Percentiles rank a stretch among this genome's conserved stretches.
These are phyloP conservation scores for Hymenoscyphus albidus DNA, from an alignment of 2,329 filamentous ascomycete genomes.

Conservation along the genomic window DNA sequence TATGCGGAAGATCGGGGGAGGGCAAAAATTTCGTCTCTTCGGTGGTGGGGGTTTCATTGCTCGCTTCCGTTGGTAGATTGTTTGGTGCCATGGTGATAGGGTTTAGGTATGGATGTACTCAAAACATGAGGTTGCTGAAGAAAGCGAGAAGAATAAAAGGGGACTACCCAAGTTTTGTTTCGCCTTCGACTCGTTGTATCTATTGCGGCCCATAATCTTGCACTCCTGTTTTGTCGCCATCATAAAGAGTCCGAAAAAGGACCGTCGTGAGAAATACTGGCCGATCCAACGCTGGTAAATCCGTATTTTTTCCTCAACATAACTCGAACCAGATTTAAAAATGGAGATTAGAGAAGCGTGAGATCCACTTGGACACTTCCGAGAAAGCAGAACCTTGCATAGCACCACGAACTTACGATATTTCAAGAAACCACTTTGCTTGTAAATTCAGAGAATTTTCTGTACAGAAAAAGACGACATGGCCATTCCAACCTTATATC, in stretches of 20 bases:
- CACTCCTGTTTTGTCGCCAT: neutral
- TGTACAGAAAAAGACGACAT: too few relatives aligned
- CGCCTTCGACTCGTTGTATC: neutral
- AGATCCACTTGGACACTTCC: neutral
- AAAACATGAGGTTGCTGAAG: neutral
- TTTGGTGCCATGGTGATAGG: neutral
- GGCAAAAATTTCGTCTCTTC: neutral
- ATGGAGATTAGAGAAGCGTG: neutral
- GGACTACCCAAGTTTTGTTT: neutral
- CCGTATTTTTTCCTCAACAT: neutral
- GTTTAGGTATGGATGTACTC: neutral
- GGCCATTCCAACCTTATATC: too few relatives aligned
- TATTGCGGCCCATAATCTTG: neutral
- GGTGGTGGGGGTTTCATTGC: neutral
- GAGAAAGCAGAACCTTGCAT: neutral
- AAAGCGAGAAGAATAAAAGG: neutral
- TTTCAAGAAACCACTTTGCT: too few relatives aligned
- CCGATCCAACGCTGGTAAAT: neutral
- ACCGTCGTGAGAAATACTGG: neutral
- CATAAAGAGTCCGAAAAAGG: neutral
- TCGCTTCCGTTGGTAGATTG: neutral
- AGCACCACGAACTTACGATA: neutral
- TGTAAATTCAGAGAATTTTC: too few relatives aligned
- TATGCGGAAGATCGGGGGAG: slow-evolving; percentile 13
- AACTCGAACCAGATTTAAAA: neutral